These are phyloP conservation scores for Dothistroma septosporum DNA, from an alignment of 2,329 filamentous ascomycete species.

Conservation along the genomic window DNA sequence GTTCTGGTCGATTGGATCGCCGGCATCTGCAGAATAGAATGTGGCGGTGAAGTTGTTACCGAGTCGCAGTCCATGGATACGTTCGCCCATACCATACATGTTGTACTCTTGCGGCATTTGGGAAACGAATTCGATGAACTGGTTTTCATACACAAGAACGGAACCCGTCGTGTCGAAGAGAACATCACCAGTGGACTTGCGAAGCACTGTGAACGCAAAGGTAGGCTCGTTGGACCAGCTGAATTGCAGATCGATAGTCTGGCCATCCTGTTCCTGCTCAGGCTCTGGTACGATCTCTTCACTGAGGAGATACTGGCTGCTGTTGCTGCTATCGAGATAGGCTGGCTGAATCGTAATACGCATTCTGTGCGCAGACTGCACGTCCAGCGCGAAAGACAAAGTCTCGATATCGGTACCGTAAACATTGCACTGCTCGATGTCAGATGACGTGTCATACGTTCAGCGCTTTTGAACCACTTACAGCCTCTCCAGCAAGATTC, in stretches of 20 bases:
- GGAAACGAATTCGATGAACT: slow-evolving; percentile 71
- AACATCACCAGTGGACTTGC: slow-evolving; percentile 58
- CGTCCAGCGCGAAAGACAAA: slow-evolving; percentile 60
- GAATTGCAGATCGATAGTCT: slow-evolving; percentile 48
- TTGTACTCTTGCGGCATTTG: slow-evolving; percentile 67
- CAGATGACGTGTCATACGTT: background rate
- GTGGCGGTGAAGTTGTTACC: slow-evolving; percentile 68
- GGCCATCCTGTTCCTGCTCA: slow-evolving; percentile 36
- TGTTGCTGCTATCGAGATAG: slow-evolving; percentile 46
- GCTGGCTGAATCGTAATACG: slow-evolving; percentile 67
- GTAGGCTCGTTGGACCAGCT: slow-evolving; percentile 55
- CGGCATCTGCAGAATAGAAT: slow-evolving; percentile 64
- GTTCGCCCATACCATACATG: slow-evolving; percentile 67
- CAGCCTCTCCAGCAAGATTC: slow-evolving; percentile 48
- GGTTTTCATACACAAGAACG: slow-evolving; percentile 67
- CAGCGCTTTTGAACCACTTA: slow-evolving; percentile 12
- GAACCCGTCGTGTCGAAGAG: slow-evolving; percentile 64
- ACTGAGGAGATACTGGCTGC: slow-evolving; percentile 56
- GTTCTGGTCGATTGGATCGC: slow-evolving; percentile 61
- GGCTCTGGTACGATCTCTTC: slow-evolving; percentile 60
- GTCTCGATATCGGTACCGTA: slow-evolving; percentile 71
- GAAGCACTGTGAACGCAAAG: slow-evolving; percentile 56
- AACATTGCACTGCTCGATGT: slow-evolving; percentile 55
- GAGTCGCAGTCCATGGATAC: slow-evolving; percentile 66
- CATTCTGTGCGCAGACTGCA: slow-evolving; percentile 54